These are phyloP conservation scores for Candida yuanshanica DNA, from an alignment of 805 yeast species.

Conservation along the genomic window DNA sequence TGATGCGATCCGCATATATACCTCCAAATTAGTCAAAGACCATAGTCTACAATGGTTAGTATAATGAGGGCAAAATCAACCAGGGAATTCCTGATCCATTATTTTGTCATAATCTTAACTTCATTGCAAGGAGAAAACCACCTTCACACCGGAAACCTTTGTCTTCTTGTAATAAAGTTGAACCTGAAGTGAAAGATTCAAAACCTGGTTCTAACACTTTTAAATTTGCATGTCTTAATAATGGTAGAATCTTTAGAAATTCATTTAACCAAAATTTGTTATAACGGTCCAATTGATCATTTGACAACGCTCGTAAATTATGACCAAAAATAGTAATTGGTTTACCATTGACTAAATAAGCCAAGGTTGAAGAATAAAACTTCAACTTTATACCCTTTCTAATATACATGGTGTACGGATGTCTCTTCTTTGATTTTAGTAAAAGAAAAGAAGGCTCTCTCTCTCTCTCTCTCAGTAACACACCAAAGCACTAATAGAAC, in stretches of 20 bases:
- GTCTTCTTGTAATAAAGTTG: conserved; percentile 29
- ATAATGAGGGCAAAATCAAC: neutral
- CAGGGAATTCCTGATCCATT: no score
- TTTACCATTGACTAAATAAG: conserved; percentile 34
- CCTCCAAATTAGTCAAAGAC: no score
- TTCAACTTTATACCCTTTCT: conserved; percentile 29
- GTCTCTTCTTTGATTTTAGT: neutral
- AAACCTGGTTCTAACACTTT: conserved; percentile 28
- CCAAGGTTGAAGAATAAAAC: conserved; percentile 30
- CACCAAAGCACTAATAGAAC: no score
- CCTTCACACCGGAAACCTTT: conserved; percentile 40
- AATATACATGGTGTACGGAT: neutral
- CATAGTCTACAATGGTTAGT: no score
- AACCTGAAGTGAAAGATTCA: conserved; percentile 31
- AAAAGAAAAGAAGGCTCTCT: no score
- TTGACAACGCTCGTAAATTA: conserved; percentile 21
- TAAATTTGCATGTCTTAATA: conserved; percentile 29
- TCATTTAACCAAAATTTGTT: conserved; percentile 24
- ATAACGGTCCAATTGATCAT: conserved; percentile 20
- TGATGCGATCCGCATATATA: no score
- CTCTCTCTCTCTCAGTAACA: no score
- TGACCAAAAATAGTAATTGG: conserved; percentile 29
- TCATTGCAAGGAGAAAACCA: no score
- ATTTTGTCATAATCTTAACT: no score
- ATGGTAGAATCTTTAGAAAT: conserved; percentile 20